These are phyloP conservation scores for Pleoardoris graminearum DNA, from an alignment of 2,329 filamentous ascomycete species.

Conservation along the genomic window DNA sequence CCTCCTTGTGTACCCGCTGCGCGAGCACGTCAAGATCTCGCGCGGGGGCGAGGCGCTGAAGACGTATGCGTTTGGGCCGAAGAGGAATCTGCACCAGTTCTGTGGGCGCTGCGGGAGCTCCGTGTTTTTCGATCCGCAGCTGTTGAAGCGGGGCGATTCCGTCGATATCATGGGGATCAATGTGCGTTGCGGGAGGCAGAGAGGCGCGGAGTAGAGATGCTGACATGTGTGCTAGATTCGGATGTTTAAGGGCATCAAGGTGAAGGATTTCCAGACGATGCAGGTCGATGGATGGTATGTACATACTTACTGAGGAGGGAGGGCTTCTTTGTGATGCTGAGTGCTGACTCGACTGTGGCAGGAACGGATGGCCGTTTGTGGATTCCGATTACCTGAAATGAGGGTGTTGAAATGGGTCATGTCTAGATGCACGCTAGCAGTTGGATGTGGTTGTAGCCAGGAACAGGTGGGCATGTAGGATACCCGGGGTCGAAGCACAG, in stretches of 20 bases:
- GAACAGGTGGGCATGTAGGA: too few relatives aligned
- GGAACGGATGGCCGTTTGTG: slow-evolving; percentile 14
- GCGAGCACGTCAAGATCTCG: slow-evolving; percentile 26
- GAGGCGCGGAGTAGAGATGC: background rate
- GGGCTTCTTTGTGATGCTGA: background rate
- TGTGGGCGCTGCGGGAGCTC: slow-evolving; percentile 33
- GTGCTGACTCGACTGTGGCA: background rate
- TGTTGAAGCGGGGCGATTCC: slow-evolving; percentile 25
- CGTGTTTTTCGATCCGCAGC: slow-evolving; percentile 33
- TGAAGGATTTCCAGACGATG: slow-evolving; percentile 27
- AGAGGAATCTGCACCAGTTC: slow-evolving; percentile 33
- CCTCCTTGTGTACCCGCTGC: slow-evolving; percentile 49
- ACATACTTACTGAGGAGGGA: background rate
- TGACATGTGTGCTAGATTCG: slow-evolving; percentile 18
- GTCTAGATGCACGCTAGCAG: too few relatives aligned
- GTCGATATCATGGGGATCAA: slow-evolving; percentile 33
- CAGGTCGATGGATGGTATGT: slow-evolving; percentile 23
- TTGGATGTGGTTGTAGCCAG: too few relatives aligned
- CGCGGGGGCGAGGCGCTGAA: slow-evolving; percentile 30
- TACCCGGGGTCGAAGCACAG: too few relatives aligned
- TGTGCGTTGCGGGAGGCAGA: slow-evolving; percentile 20
- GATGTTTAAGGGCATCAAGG: slow-evolving; percentile 35
- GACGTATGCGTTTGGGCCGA: slow-evolving; percentile 30
- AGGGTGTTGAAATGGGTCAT: background rate
- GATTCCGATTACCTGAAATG: slow-evolving; percentile 17